Evolutionary conservation across 1,139 yeast genomes (phyloP), one percentile per base, ranked within the genome.

Genomic region (Sporopachydermia cereana): DNA sequence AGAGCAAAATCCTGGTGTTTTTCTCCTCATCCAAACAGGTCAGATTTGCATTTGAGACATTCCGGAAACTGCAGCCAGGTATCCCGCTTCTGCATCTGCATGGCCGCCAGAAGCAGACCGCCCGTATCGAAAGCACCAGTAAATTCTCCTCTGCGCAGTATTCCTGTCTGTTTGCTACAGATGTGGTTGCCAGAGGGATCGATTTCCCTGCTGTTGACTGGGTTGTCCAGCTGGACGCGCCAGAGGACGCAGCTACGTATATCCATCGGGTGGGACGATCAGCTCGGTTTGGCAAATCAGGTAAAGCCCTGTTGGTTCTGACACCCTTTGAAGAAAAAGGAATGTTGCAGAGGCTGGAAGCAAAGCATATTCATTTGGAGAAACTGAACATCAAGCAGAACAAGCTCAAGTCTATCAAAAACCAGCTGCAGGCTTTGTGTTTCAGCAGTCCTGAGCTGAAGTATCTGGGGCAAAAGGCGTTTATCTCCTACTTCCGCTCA

Each of bases 141-240:
- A 85, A 88, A 61, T 91, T 89, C 59, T 77, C 93, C 14, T 78
- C 82, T 48, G 85, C 96, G 1, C 88, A 84, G 53, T 78, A 84
- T 50, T 91, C 86, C 14, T 89, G 96, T 66, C 66, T 91, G 43
- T 83, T 91, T 60, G 95, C 97, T 2, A 91, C 99, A 0, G 99
- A 91, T 66, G 85, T 91, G 47, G 97, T 89, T 24, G 97, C 99
- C 1, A 73, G 99, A 61, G 99, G 99, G 14, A 74, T 91, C 46
- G 99, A 91, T 64, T 89, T 93, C 66, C 98, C 99, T 0, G 83
- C 95, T 1, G 86, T 91, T 46, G 96, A 91, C 57, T 91, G 99
- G 99, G 96, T 91, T 20, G 69, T 91, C 12, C 99, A 91, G 62
- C 76, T 88, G 0, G 99, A 91, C 62, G 85, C 95, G 52, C 98